A percentile compares a stretch with the other conserved stretches of the same genome.
phyloP scores from a whole-genome alignment of 495 filamentous ascomycete species.

The Lasiosphaeria ovina region DNA sequence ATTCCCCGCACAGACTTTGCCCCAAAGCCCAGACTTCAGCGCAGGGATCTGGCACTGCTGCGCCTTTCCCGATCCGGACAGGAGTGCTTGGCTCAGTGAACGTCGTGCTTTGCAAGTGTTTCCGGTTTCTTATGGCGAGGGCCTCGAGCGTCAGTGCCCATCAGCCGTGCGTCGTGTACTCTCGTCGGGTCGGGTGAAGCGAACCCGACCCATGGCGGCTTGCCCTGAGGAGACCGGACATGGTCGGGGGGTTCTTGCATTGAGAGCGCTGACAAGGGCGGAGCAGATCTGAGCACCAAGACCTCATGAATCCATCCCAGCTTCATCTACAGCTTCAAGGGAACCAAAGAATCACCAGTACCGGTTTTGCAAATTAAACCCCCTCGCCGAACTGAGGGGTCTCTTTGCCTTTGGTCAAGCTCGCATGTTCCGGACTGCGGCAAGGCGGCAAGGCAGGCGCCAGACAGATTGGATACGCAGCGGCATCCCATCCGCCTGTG shows the following conservation, averaged over 20 bases:
- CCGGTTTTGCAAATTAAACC: conserved; percentile 19
- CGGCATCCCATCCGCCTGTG: conserved; percentile 4
- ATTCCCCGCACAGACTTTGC: background rate
- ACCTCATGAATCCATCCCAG: conserved; percentile 8
- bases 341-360: conserved; percentile 17
- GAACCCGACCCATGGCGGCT: background rate
- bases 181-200: conserved; percentile 8
- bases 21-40: conserved; percentile 15
- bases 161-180: conserved; percentile 11
- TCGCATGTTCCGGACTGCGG: conserved; percentile 7
- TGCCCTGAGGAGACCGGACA: background rate
- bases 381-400: background rate
- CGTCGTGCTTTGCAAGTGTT: conserved; percentile 23
- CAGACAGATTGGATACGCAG: conserved; percentile 21
- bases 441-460: conserved; percentile 11
- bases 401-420: background rate
- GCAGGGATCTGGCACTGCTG: conserved; percentile 13
- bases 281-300: conserved; percentile 6
- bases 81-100: conserved; percentile 26
- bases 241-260: conserved; percentile 16
- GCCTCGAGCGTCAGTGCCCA: conserved; percentile 25
- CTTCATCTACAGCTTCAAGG: conserved; percentile 16
- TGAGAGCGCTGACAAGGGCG: conserved; percentile 24
- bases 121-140: conserved; percentile 15
- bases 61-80: conserved; percentile 26